Conservation (phyloP, 805 yeast species). For the Hanseniaspora hatyaiensis region DNA sequence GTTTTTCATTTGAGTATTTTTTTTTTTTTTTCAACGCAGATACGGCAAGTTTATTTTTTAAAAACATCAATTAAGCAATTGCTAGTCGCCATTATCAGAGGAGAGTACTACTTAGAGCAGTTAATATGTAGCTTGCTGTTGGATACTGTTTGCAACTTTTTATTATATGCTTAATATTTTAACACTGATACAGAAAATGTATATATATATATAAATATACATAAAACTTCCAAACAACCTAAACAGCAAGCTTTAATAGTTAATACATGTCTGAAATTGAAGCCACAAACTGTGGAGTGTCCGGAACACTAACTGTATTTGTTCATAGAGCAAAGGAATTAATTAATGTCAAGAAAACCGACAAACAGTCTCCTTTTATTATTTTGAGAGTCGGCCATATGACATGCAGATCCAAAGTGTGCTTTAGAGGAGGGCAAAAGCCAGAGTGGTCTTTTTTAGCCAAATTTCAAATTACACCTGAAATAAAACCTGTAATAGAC, state of each 20-base stretch:
- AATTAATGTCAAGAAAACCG: conserved; percentile 74
- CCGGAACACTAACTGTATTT: conserved; percentile 56
- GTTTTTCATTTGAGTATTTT: too few species aligned
- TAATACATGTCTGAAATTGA: conserved; percentile 9
- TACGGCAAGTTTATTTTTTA: too few species aligned
- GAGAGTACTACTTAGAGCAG: too few species aligned
- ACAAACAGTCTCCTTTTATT: conserved; percentile 89
- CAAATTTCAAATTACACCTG: conserved; percentile 53
- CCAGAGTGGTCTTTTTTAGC: conserved; percentile 79
- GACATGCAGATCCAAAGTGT: conserved; percentile 67
- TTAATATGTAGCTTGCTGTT: too few species aligned
- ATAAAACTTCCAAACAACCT: background rate
- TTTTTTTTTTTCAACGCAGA: too few species aligned
- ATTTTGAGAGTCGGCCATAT: conserved; percentile 69
- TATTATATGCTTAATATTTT: too few species aligned
- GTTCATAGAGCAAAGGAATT: conserved; percentile 74
- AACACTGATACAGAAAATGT: too few species aligned
- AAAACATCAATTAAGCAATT: too few species aligned
- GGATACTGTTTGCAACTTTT: too few species aligned
- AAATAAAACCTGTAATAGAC: conserved; percentile 50
- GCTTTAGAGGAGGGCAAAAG: conserved; percentile 84
- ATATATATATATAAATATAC: too few species aligned
- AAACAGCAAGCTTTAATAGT: background rate
- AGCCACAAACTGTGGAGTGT: conserved; percentile 8
- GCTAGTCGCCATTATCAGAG: too few species aligned